Evolutionary conservation across 176 grass and related monocot genomes (phyloP).

Genomic region (Zoysia pacifica): DNA sequence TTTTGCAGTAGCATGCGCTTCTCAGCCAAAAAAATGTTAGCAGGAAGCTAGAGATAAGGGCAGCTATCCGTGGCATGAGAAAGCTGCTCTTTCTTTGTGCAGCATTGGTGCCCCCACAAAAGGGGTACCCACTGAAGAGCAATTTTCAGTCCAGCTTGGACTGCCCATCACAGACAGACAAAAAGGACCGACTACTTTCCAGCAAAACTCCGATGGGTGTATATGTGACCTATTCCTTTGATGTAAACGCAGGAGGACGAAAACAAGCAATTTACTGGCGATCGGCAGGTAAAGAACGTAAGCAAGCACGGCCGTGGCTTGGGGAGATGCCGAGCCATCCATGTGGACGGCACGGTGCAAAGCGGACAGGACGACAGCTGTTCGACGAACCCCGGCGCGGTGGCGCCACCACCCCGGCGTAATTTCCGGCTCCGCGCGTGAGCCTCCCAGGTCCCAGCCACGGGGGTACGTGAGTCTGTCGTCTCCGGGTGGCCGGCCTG

Average conservation of each 20-base stretch:
- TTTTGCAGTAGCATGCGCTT: background rate
- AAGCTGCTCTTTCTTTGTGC: background rate
- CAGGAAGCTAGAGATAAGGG: background rate
- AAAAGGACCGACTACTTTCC: background rate
- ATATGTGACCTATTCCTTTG: background rate
- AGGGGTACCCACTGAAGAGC: background rate
- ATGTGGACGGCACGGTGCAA: constrained; percentile 33
- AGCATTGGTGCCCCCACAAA: background rate
- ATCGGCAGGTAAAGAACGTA: background rate
- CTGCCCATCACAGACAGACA: background rate
- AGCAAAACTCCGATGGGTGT: background rate
- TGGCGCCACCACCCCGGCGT: background rate
- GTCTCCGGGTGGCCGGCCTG: too few species aligned
- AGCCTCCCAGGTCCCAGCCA: too few species aligned
- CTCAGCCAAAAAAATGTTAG: background rate
- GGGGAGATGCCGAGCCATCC: background rate
- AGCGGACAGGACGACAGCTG: constrained; percentile 2
- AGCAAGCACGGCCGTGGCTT: background rate
- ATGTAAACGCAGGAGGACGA: background rate
- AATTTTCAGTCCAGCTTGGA: background rate
- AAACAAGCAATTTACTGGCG: background rate
- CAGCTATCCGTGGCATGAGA: background rate
- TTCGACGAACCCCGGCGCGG: background rate
- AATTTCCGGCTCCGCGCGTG: constrained; percentile 18
- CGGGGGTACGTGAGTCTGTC: too few species aligned